Conservation (phyloP, 2,329 filamentous ascomycete species). For the Scytalidium lignicola region DNA sequence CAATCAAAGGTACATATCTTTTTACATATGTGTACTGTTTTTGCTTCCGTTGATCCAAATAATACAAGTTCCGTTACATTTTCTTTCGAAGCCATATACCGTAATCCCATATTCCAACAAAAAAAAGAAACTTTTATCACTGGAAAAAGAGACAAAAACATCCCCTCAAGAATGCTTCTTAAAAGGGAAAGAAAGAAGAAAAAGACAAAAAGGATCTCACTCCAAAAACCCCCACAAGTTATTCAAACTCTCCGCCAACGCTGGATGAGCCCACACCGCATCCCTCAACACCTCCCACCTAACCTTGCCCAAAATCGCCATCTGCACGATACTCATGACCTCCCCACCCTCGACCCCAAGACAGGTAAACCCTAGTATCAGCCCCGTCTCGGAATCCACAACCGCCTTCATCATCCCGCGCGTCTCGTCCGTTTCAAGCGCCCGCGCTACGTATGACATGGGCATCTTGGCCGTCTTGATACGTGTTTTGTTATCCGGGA, state of each 20-base stretch:
- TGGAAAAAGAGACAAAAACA: no score
- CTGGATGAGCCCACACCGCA: constrained; percentile 46
- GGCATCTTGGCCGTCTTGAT: constrained; percentile 44
- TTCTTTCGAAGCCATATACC: no score
- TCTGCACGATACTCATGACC: constrained; percentile 48
- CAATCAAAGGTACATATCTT: neutral
- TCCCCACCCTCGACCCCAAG: constrained; percentile 47
- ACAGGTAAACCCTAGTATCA: constrained; percentile 48
- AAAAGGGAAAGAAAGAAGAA: constrained; percentile 4
- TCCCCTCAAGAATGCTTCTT: neutral
- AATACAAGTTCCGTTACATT: no score
- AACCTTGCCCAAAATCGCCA: constrained; percentile 44
- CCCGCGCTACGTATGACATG: constrained; percentile 45
- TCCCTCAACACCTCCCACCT: constrained; percentile 40
- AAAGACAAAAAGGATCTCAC: constrained; percentile 13
- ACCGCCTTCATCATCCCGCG: constrained; percentile 48
- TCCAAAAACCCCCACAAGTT: constrained; percentile 42
- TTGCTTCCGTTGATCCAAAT: no score
- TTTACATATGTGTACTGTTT: no score
- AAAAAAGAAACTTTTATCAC: no score
- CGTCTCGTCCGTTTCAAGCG: constrained; percentile 46
- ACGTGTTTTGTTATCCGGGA: constrained; percentile 20
- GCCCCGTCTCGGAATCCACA: constrained; percentile 40
- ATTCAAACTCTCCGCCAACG: constrained; percentile 45
- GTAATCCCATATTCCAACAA: no score